phyloP scores from a whole-genome alignment of 192 early-diverging fungal genomes.

The Rhizophlyctis rosea region DNA sequence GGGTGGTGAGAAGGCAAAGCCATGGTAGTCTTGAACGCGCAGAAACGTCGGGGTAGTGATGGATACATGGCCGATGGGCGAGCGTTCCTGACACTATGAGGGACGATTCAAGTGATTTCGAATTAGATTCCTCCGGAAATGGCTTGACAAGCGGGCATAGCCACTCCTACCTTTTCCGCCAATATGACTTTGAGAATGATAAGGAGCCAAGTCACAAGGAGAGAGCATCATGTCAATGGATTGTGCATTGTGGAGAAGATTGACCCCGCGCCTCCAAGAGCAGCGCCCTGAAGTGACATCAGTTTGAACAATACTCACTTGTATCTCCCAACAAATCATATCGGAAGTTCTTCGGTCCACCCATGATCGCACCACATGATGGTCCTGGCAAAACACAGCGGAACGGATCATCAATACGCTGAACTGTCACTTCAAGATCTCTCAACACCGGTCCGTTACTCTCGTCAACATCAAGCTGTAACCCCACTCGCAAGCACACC shows the following conservation, averaged over 20 bases:
- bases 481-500: no score
- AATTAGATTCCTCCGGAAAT: slow-evolving; percentile 1
- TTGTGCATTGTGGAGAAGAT: neutral
- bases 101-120: neutral
- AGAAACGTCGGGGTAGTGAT: slow-evolving; percentile 35
- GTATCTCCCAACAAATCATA: slow-evolving; percentile 50
- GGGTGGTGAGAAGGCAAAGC: slow-evolving; percentile 27
- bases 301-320: slow-evolving; percentile 22
- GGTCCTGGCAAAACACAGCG: slow-evolving; percentile 21
- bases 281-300: neutral
- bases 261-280: neutral
- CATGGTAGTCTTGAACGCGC: slow-evolving; percentile 39
- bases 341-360: slow-evolving; percentile 50
- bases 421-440: no score
- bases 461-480: neutral
- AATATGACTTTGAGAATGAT: slow-evolving; percentile 14
- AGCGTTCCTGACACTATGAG: slow-evolving; percentile 36
- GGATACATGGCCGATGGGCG: slow-evolving; percentile 33
- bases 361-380: slow-evolving; percentile 48
- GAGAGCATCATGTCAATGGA: neutral
- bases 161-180: slow-evolving; percentile 43
- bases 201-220: neutral
- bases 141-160: no score
- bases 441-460: no score
- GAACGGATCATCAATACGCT: neutral